Evolutionary conservation across 2,329 filamentous ascomycete species (phyloP), one percentile per base, ranked within the genome.

Genomic region (Leptographium flavum): DNA sequence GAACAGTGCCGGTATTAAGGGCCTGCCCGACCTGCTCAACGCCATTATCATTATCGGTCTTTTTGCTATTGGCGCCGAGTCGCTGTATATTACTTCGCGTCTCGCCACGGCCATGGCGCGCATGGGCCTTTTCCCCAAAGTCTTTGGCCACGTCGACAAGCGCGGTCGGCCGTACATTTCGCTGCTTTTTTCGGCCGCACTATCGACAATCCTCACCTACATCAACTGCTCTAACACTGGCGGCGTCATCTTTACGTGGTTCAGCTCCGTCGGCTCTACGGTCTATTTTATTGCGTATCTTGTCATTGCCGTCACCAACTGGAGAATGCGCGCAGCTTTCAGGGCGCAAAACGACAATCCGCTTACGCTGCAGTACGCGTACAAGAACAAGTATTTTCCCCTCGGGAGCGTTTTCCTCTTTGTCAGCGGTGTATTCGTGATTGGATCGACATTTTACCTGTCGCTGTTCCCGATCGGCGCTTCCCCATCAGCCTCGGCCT

Each of bases 171-270:
- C 42, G 17, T 13, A 11, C 7, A 9, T 13, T 4, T 28, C 42
- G 7, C 9, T 43, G 9, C n/a, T n/a, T n/a, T 43, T 43, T 31
- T 19, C n/a, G 2, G n/a, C 19, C 3, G 5, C 31, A 8, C 32
- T 43, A 4, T 22, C n/a, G 3, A 43, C 31, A 32, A 43, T 43
- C 23, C 11, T 43, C 11, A 43, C 42, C 33, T 43, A 43, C 23
- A 43, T 43, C 33, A 43, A 43, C 42, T 43, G 42, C 42, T 21
- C 15, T 23, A 43, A 30, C 17, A 22, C 15, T 8, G 42, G 42
- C 13, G 15, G 15, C n/a, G 25, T 43, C 23, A 30, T 43, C 6
- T 43, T 43, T 22, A 37, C 23, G 6, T 43, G 42, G 42, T 32
- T 43, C 42, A 21, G 15, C 33, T 43, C 42, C 3, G n/a, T 43